phyloP scores from a whole-genome alignment of 306 rosid genomes.

The Cucumis hystrix region DNA sequence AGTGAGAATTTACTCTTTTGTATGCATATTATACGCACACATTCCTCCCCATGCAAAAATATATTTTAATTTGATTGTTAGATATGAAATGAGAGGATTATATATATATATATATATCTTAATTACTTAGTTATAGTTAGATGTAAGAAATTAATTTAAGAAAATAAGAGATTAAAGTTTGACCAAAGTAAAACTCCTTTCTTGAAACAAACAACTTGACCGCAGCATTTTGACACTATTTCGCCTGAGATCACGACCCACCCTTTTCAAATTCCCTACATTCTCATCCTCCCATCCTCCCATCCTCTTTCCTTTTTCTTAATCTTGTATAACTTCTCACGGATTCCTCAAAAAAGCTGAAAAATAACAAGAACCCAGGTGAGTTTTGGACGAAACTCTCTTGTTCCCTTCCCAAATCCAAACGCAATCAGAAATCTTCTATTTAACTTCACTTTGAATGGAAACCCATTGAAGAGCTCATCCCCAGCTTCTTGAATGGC shows the following conservation, averaged over 20 bases:
- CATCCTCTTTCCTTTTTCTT: not conserved
- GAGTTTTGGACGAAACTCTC: not conserved
- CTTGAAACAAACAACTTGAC: not conserved
- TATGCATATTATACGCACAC: too few relatives aligned
- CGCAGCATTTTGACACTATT: not conserved
- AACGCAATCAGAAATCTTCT: conserved; percentile 9
- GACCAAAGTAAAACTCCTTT: not conserved
- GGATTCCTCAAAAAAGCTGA: not conserved
- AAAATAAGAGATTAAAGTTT: not conserved
- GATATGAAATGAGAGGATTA: too few relatives aligned
- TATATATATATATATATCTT: too few relatives aligned
- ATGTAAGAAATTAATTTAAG: too few relatives aligned
- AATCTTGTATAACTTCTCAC: not conserved
- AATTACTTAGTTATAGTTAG: too few relatives aligned
- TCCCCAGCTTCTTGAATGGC: conserved; percentile 35
- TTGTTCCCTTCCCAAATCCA: not conserved
- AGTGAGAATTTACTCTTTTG: too few relatives aligned
- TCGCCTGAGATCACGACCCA: not conserved
- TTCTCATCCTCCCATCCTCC: not conserved
- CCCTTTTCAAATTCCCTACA: not conserved
- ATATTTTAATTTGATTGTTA: too few relatives aligned
- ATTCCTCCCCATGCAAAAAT: too few relatives aligned
- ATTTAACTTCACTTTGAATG: conserved; percentile 15
- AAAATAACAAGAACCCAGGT: not conserved
- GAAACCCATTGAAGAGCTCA: conserved; percentile 4